Conservation (phyloP, 108 stramenopile species). For the Nitzschia sp. region DNA sequence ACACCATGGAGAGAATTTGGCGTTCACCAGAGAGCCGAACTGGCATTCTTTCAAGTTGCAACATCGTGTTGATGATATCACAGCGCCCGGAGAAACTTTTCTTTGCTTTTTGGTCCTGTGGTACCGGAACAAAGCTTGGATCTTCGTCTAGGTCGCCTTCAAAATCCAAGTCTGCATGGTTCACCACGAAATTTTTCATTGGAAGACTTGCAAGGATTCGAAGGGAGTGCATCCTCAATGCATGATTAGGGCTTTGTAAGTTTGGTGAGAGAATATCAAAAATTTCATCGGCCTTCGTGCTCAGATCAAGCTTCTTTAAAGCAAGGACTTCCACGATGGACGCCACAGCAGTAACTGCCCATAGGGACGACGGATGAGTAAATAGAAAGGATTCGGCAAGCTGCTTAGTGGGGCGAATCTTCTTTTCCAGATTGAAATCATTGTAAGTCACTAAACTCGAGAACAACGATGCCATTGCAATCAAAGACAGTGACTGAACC, state of each 20-base stretch:
- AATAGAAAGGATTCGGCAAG: conserved; percentile 43
- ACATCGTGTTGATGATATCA: conserved; percentile 57
- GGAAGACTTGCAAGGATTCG: conserved; percentile 68
- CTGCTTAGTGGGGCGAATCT: conserved; percentile 13
- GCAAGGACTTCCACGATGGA: conserved; percentile 35
- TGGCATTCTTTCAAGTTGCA: conserved; percentile 60
- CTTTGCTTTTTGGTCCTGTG: neutral
- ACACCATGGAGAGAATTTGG: conserved; percentile 45
- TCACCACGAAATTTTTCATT: conserved; percentile 58
- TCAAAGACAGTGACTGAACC: conserved; percentile 41
- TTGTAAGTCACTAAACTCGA: no score
- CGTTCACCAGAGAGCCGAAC: conserved; percentile 62
- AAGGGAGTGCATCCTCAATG: conserved; percentile 69
- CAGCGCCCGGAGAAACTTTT: conserved; percentile 44
- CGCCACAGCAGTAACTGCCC: conserved; percentile 55
- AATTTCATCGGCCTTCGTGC: conserved; percentile 6
- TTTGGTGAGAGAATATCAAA: conserved; percentile 68
- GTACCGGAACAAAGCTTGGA: conserved; percentile 11
- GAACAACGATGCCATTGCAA: conserved; percentile 40
- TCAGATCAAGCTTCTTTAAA: conserved; percentile 4
- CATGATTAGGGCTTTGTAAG: conserved; percentile 59
- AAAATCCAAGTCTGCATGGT: conserved; percentile 78
- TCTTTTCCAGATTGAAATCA: neutral
- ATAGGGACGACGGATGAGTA: conserved; percentile 42
- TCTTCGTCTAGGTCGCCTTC: conserved; percentile 84